A percentile compares a stretch with the other conserved stretches of the same genome.
These are phyloP conservation scores for Dictyostelium purpureum DNA, from an alignment of 78 protist genomes.

Conservation along the genomic window DNA sequence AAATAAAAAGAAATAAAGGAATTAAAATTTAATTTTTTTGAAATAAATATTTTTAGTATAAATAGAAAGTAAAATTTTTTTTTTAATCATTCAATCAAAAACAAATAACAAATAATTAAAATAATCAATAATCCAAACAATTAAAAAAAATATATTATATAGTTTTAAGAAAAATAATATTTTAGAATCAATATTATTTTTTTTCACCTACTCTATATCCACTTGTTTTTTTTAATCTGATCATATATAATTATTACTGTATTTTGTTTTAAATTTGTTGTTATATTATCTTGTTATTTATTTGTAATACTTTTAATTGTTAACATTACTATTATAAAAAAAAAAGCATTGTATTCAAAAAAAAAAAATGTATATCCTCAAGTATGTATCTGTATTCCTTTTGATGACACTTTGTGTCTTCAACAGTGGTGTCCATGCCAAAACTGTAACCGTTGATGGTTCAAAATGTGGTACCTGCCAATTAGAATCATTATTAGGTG, in stretches of 20 bases:
- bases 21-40: too few relatives aligned
- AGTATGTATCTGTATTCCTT: neutral
- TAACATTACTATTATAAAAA: neutral
- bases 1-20: too few relatives aligned
- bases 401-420: constrained; percentile 14
- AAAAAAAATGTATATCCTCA: constrained; percentile 13
- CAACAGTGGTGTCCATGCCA: neutral
- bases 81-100: constrained; percentile 18
- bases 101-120: constrained; percentile 8
- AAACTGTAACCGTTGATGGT: constrained; percentile 44
- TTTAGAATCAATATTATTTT: neutral
- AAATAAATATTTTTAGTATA: too few relatives aligned
- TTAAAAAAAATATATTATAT: too few relatives aligned
- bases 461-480: constrained; percentile 2
- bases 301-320: neutral
- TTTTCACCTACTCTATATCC: neutral
- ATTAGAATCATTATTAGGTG: constrained; percentile 15
- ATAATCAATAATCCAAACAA: neutral
- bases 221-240: neutral
- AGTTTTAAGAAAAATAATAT: neutral
- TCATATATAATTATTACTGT: neutral
- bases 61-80: too few relatives aligned
- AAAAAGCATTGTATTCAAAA: neutral
- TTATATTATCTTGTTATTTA: neutral
- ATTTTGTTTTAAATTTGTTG: neutral